Evolutionary conservation across 1,284 basidiomycete species (phyloP), one percentile per base, ranked within the genome.

Genomic region (Marasmius oreades): DNA sequence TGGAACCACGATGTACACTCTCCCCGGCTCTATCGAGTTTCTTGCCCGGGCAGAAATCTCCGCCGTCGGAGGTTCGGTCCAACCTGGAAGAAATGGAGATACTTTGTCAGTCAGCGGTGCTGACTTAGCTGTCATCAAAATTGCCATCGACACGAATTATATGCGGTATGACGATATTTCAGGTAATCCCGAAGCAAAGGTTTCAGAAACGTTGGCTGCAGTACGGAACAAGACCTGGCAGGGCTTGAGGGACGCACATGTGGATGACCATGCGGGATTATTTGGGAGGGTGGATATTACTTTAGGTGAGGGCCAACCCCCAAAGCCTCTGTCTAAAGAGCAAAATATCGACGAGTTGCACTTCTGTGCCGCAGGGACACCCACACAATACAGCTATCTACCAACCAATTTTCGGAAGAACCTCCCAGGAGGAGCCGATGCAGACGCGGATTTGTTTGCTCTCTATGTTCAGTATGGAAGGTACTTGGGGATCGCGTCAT

Each of bases 121-220:
- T 8, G 57, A 61, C 28, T 57, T 59, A 51, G 58, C 55, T 5
- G 11, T 57, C 24, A 54, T 61, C 10, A 34, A 59, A 18, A 44
- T 61, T 28, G 60, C 57, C 5, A 59, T 61, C 51, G 55, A 59
- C 52, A 61, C 60, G 18, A 61, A 59, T 33, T 61, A 59, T 44
- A 22, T 61, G 20, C 57, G 58, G 7, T 61, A 59, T 44, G 48
- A 61, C 39, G 52, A 61, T 52, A 24, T 59, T 18, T 39, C 57
- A 14, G 59, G 54, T 37, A 51, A 61, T 51, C 59, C 59, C 16
- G 26, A 52, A 11, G 53, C 31, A n/a, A 59, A 55, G n/a, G 57
- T 57, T 16, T 28, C 33, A 12, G 20, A 45, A 22, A 48, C 57
- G 14, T 42, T 61, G 23, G 42, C 20, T 12, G 44, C 43, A n/a